These are phyloP conservation scores for Neofusicoccum sp. DNA, from an alignment of 2,329 filamentous ascomycete species.

Conservation along the genomic window DNA sequence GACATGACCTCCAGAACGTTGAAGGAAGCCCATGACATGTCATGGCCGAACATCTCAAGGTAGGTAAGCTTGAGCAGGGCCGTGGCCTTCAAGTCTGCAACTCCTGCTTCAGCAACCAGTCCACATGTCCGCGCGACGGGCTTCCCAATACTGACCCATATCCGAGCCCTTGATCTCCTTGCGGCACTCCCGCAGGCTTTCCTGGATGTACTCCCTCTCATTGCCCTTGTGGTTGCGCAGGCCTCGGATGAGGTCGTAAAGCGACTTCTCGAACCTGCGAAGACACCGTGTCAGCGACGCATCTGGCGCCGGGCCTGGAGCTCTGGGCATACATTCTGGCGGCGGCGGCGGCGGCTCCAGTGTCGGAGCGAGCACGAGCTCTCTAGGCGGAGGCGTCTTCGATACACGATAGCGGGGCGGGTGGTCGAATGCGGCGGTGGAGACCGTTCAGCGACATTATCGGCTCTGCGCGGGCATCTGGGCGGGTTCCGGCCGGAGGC, in stretches of 20 bases:
- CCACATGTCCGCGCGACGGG: conserved; percentile 35
- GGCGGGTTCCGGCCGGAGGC: background rate
- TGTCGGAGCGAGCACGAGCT: background rate
- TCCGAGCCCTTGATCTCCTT: conserved; percentile 88
- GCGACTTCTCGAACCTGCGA: conserved; percentile 93
- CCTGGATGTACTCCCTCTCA: conserved; percentile 92
- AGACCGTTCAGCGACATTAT: conserved; percentile 12
- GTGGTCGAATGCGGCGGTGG: conserved; percentile 11
- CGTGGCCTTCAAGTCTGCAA: conserved; percentile 85
- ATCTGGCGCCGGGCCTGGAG: background rate
- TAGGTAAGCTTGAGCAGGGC: conserved; percentile 95
- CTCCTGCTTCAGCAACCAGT: conserved; percentile 4
- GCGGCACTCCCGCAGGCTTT: conserved; percentile 91
- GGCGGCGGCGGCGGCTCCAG: background rate
- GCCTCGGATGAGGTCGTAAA: conserved; percentile 97
- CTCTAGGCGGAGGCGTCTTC: conserved; percentile 5
- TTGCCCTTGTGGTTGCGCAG: conserved; percentile 92
- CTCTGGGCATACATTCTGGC: background rate
- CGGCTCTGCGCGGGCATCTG: conserved; percentile 7
- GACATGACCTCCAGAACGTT: conserved; percentile 99
- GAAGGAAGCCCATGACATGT: conserved; percentile 99
- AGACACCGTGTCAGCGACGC: background rate
- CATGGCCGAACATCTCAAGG: conserved; percentile 97
- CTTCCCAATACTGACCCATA: conserved; percentile 58
- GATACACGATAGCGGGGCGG: conserved; percentile 12